These are phyloP conservation scores for Verticillium dahliae DNA, from an alignment of 2,329 filamentous ascomycete species.

Conservation along the genomic window DNA sequence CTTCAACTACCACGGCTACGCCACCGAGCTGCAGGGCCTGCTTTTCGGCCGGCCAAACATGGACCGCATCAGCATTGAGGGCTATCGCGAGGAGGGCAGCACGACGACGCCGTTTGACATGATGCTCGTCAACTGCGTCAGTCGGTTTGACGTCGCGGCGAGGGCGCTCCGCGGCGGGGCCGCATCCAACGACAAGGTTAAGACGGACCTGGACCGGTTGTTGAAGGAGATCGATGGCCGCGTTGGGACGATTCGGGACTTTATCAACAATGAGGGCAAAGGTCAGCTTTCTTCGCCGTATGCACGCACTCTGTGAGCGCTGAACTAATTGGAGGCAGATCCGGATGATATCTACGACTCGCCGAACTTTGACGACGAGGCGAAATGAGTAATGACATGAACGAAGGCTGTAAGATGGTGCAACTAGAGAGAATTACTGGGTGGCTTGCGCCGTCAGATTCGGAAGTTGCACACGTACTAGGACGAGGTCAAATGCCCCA, in stretches of 20 bases:
- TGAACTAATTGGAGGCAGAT: slow-evolving; percentile 25
- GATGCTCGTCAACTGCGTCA: slow-evolving; percentile 58
- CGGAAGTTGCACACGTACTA: too few species aligned
- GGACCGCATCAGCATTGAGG: slow-evolving; percentile 47
- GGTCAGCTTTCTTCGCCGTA: slow-evolving; percentile 29
- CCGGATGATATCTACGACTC: slow-evolving; percentile 43
- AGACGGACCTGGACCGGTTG: slow-evolving; percentile 34
- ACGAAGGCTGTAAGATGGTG: background rate
- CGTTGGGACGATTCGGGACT: slow-evolving; percentile 42
- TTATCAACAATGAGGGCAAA: slow-evolving; percentile 44
- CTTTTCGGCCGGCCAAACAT: slow-evolving; percentile 50
- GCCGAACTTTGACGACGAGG: background rate
- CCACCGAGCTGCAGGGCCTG: slow-evolving; percentile 52
- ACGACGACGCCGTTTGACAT: slow-evolving; percentile 66
- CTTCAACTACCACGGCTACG: slow-evolving; percentile 65
- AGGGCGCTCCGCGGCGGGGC: slow-evolving; percentile 44
- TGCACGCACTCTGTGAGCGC: slow-evolving; percentile 2
- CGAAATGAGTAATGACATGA: background rate
- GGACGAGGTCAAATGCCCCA: too few species aligned
- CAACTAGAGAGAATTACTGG: too few species aligned
- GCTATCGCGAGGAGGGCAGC: slow-evolving; percentile 58
- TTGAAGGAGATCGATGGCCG: slow-evolving; percentile 39
- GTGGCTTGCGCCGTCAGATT: too few species aligned
- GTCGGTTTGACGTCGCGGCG: slow-evolving; percentile 52
- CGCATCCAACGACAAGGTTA: slow-evolving; percentile 39